Percentiles rank a stretch among this genome's conserved stretches.
These are phyloP conservation scores for Cephalotrichum gorgonifer DNA, from an alignment of 2,329 filamentous ascomycete genomes.

Conservation along the genomic window DNA sequence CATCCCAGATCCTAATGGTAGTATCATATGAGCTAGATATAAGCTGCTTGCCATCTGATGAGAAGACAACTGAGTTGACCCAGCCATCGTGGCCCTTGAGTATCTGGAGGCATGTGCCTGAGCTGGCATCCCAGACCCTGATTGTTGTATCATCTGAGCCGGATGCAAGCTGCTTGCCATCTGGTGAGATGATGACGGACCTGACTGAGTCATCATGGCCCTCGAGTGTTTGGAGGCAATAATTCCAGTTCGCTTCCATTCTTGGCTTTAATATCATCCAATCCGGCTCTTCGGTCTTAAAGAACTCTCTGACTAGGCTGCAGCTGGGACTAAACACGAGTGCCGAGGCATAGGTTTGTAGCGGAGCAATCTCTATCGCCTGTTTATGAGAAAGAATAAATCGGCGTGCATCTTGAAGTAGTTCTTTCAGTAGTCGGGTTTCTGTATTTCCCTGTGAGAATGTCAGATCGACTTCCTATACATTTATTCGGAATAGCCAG, in stretches of 20 bases:
- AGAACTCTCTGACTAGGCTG: neutral
- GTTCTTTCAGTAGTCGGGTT: slow-evolving; percentile 6
- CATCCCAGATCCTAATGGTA: slow-evolving; percentile 9
- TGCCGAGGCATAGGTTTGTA: slow-evolving; percentile 20
- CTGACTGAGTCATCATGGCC: neutral
- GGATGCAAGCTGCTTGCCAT: neutral
- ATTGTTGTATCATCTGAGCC: slow-evolving; percentile 6
- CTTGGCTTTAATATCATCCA: neutral
- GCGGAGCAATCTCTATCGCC: slow-evolving; percentile 14
- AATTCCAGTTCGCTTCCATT: neutral
- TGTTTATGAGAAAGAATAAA: slow-evolving; percentile 14
- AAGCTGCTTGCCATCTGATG: slow-evolving; percentile 3
- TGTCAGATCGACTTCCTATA: slow-evolving; percentile 1
- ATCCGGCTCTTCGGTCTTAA: neutral
- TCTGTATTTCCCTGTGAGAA: neutral
- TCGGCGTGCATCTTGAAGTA: slow-evolving; percentile 17
- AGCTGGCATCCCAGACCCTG: slow-evolving; percentile 6
- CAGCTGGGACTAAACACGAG: slow-evolving; percentile 15
- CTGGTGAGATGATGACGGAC: slow-evolving; percentile 4
- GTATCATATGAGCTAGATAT: slow-evolving; percentile 2
- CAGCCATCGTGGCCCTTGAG: neutral
- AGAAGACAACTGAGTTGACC: slow-evolving; percentile 8
- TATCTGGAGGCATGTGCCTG: neutral
- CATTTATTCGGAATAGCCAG: neutral
- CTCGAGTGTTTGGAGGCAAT: neutral